Evolutionary conservation across 345 rosid species (phyloP).

Genomic region (Microthlaspi erraticum): DNA sequence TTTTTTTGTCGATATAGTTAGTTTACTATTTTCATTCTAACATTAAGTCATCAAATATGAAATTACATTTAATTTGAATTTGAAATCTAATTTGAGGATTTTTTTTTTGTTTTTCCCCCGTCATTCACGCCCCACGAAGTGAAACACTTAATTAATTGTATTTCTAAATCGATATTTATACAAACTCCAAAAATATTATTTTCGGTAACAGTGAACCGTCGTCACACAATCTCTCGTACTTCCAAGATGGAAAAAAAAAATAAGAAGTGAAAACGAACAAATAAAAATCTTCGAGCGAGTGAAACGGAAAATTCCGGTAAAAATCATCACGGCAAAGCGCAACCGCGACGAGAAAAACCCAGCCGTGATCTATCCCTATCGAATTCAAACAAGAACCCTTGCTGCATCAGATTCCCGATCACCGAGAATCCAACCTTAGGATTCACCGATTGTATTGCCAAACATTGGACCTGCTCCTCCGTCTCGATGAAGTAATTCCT

Average conservation of each 20-base stretch:
- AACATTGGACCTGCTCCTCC: conserved; percentile 61
- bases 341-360: conserved; percentile 81
- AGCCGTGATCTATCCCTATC: conserved; percentile 72
- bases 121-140: not conserved
- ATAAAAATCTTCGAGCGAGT: conserved; percentile 19
- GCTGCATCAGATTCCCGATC: conserved; percentile 93
- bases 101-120: too few relatives aligned
- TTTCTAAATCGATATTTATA: conserved; percentile 16
- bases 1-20: too few relatives aligned
- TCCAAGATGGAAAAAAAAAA: conserved; percentile 16
- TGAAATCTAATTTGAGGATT: too few relatives aligned
- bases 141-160: not conserved
- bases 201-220: conserved; percentile 37
- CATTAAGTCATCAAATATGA: too few relatives aligned
- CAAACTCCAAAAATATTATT: conserved; percentile 34
- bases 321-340: conserved; percentile 49
- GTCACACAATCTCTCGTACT: conserved; percentile 29
- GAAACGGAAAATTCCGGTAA: conserved; percentile 8
- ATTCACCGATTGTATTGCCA: conserved; percentile 66
- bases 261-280: not conserved
- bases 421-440: conserved; percentile 64
- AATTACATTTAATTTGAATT: too few relatives aligned
- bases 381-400: conserved; percentile 84
- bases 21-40: too few relatives aligned
- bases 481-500: conserved; percentile 79